Base-by-base conservation (phyloP, 1,284 basidiomycete genomes). In the Schizophyllum amplum region DNA sequence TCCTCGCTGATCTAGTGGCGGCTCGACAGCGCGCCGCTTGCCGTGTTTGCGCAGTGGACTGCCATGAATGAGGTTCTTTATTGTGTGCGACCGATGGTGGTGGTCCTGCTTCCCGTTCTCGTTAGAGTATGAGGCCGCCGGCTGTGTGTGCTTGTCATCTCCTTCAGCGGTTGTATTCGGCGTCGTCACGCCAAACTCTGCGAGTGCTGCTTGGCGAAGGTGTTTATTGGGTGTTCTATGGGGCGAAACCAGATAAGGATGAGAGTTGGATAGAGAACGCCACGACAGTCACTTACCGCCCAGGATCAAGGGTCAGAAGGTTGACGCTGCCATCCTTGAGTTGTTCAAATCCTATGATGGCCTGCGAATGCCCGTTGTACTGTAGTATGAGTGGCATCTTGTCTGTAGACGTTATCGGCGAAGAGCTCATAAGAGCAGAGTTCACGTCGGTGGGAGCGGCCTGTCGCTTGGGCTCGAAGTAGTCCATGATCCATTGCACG, bases 381-480 rank as follows among this genome's bases (percentile, higher is more conserved):
- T 94, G 84, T 50, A 95, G 73, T 46, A 95, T 84, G 20, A 95
- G 65, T 4, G 92, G 92, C 78, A 91, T 84, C 63, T 78, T 82
- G 27, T 79, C 68, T 0, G 86, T 86, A 25, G 76, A 68, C 4
- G 75, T 64, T 7, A 94, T 74, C 4, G 84, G 73, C 2, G 75
- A 72, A 1, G 78, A 73, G 4, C 69, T 69, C 50, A 70, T 67
- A 62, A 86, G 67, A 23, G 73, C 75, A 55, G 82, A 75, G 59
- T 80, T 73, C 11, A 81, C 66, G 46, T 78, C 75, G 21, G 61
- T 59, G 24, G 70, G 56, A 49, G 63, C 61, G 59, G 58, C 50
- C 62, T 61, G 59, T 63, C 55, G 51, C 61, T 55, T 53, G 71
- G n/a, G 77, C 74, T 67, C 90, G 88, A 65, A 62, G 33, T 91